A percentile compares a stretch with the other conserved stretches of the same genome.
Conservation (phyloP, 192 early-diverging fungal species). For the Chytriomyces hyalinus region DNA sequence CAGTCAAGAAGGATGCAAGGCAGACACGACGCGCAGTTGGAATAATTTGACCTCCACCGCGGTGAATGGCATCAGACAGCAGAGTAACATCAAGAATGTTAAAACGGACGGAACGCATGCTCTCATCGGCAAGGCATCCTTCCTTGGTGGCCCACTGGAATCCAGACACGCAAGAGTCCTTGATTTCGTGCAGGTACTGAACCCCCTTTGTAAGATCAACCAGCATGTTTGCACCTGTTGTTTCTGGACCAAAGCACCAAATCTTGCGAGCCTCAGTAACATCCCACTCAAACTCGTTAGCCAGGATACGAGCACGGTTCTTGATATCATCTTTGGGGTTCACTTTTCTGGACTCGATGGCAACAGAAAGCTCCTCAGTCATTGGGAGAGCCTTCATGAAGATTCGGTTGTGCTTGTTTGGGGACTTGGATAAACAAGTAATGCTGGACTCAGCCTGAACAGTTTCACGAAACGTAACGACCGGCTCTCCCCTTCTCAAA, state of each 20-base stretch:
- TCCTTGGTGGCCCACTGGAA: slow-evolving; percentile 92
- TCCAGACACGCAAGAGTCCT: slow-evolving; percentile 94
- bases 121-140: slow-evolving; percentile 89
- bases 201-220: slow-evolving; percentile 96
- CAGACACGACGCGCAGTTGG: slow-evolving; percentile 91
- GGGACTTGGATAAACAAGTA: slow-evolving; percentile 90
- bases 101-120: slow-evolving; percentile 95
- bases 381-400: slow-evolving; percentile 91
- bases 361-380: slow-evolving; percentile 75
- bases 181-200: slow-evolving; percentile 98
- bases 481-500: slow-evolving; percentile 88
- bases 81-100: slow-evolving; percentile 95
- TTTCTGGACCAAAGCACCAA: slow-evolving; percentile 95
- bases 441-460: slow-evolving; percentile 81
- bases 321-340: slow-evolving; percentile 92
- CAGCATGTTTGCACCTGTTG: slow-evolving; percentile 83
- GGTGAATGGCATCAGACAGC: slow-evolving; percentile 98
- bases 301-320: slow-evolving; percentile 86
- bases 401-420: slow-evolving; percentile 99
- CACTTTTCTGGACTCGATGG: slow-evolving; percentile 88
- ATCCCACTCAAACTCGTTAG: slow-evolving; percentile 92
- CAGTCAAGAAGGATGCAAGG: slow-evolving; percentile 85
- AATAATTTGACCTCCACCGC: slow-evolving; percentile 97
- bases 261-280: slow-evolving; percentile 98
- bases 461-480: slow-evolving; percentile 95